Conservation (phyloP, 768 basidiomycete genomes). For the Amanita molliuscula region DNA sequence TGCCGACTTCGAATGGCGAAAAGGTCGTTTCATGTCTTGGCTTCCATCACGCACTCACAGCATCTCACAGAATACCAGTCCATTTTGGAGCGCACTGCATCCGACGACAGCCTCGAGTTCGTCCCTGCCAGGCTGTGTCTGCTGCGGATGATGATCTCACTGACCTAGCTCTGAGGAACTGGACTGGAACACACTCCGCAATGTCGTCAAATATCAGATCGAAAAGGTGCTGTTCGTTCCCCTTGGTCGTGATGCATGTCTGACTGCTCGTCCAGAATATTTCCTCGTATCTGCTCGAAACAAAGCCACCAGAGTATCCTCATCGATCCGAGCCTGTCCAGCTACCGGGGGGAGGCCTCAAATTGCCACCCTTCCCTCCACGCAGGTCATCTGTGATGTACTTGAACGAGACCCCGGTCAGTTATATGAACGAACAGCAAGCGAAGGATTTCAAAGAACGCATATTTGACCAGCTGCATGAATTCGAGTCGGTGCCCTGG, state of each 20-base stretch:
- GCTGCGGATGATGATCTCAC: conserved; percentile 7
- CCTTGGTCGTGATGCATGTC: neutral
- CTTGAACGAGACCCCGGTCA: conserved; percentile 43
- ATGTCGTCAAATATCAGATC: conserved; percentile 65
- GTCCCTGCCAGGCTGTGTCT: conserved; percentile 13
- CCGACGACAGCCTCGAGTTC: conserved; percentile 55
- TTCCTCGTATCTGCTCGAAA: conserved; percentile 33
- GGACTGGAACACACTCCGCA: conserved; percentile 62
- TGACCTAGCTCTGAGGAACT: conserved; percentile 26
- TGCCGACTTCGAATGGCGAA: conserved; percentile 35
- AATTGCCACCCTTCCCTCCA: conserved; percentile 64
- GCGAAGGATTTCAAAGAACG: conserved; percentile 42
- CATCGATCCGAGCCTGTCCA: conserved; percentile 30
- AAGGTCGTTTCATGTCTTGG: conserved; percentile 27
- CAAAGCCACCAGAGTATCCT: conserved; percentile 24
- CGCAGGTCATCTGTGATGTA: conserved; percentile 40
- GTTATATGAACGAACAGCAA: conserved; percentile 50
- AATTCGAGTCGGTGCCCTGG: conserved; percentile 54
- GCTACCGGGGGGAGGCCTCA: conserved; percentile 49
- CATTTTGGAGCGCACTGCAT: conserved; percentile 50
- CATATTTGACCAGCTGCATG: conserved; percentile 57
- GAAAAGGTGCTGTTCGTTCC: conserved; percentile 35
- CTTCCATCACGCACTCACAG: conserved; percentile 3
- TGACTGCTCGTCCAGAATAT: conserved; percentile 31
- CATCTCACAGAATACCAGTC: conserved; percentile 41